Percentiles rank a stretch among this genome's conserved stretches.
Conservation (phyloP, 1,284 basidiomycete genomes). For the Garcileccinum viscosum region DNA sequence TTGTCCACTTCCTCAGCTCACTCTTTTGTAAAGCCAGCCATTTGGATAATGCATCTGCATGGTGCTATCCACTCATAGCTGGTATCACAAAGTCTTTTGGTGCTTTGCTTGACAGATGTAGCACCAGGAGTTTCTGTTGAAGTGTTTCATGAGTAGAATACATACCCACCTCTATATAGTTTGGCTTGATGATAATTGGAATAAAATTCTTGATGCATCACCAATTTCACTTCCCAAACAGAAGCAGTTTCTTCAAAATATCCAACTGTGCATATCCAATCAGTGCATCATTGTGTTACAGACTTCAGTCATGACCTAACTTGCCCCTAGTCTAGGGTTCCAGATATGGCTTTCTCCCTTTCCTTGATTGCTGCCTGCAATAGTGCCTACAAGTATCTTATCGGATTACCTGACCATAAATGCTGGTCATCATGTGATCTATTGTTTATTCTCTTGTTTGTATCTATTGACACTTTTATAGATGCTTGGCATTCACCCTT, state of each 20-base stretch:
- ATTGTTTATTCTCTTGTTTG: too few relatives aligned
- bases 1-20: not conserved
- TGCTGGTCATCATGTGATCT: too few relatives aligned
- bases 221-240: not conserved
- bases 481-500: too few relatives aligned
- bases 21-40: not conserved
- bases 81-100: not conserved
- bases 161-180: not conserved
- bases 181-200: not conserved
- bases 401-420: too few relatives aligned
- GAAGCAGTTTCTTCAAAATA: not conserved
- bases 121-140: not conserved
- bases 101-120: not conserved
- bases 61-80: not conserved
- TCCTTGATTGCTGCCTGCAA: too few relatives aligned
- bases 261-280: too few relatives aligned
- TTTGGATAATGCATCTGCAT: not conserved
- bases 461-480: too few relatives aligned
- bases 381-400: too few relatives aligned
- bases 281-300: too few relatives aligned
- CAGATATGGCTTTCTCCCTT: too few relatives aligned
- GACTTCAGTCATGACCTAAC: too few relatives aligned
- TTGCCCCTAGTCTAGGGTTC: too few relatives aligned
- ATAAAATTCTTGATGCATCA: not conserved
- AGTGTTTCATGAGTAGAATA: not conserved